Evolutionary conservation across 2,329 filamentous ascomycete genomes (phyloP).

Genomic region (Colletotrichum coccodes): DNA sequence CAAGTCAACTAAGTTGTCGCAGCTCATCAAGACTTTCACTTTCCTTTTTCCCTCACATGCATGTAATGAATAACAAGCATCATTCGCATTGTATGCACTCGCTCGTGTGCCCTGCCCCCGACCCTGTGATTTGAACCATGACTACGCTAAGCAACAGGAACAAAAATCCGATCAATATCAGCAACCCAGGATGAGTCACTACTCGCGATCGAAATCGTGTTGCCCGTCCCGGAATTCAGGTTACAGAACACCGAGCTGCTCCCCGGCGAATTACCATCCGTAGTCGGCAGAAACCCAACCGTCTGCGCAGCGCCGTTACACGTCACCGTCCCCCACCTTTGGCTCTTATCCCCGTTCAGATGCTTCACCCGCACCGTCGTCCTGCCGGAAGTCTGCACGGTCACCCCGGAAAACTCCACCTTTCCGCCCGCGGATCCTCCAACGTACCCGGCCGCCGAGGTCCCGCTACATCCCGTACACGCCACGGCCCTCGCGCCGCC

Average conservation of each 20-base stretch:
- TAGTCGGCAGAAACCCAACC: constrained; percentile 65
- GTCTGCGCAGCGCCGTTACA: constrained; percentile 65
- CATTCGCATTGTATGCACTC: neutral
- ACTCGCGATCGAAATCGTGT: constrained; percentile 59
- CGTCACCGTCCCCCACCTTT: constrained; percentile 63
- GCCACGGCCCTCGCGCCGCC: constrained; percentile 55
- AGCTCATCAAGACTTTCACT: neutral
- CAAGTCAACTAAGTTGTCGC: constrained; percentile 1
- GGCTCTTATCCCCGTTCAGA: constrained; percentile 62
- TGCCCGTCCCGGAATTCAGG: constrained; percentile 56
- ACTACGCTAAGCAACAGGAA: constrained; percentile 48
- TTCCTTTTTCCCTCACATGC: neutral
- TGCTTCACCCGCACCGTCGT: constrained; percentile 66
- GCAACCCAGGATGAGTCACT: constrained; percentile 53
- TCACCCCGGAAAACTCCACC: constrained; percentile 57
- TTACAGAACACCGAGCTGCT: constrained; percentile 59
- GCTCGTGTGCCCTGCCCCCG: neutral
- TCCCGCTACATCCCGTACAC: constrained; percentile 63
- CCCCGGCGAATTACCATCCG: constrained; percentile 50
- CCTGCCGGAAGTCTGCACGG: constrained; percentile 52
- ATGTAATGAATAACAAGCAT: neutral
- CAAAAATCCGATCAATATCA: constrained; percentile 64
- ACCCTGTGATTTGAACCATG: neutral
- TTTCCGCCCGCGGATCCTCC: constrained; percentile 59
- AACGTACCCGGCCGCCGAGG: constrained; percentile 62